Evolutionary conservation across 139 green algal species (phyloP).

Genomic region (Auxenochlorella protothecoides): DNA sequence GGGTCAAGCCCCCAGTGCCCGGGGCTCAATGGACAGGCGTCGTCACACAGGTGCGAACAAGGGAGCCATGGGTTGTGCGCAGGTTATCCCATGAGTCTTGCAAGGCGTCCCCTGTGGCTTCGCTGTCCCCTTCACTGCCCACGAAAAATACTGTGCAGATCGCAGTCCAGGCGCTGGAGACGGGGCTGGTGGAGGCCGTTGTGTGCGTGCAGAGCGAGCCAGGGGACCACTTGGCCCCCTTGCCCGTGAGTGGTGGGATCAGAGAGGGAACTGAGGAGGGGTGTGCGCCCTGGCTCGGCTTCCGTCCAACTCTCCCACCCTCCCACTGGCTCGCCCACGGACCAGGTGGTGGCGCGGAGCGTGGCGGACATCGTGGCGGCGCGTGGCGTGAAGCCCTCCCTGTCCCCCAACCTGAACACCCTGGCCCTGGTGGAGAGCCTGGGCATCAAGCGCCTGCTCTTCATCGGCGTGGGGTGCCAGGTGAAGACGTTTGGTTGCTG

Average conservation of each 20-base stretch:
- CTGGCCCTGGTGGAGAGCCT: conserved; percentile 89
- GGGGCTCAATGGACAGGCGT: conserved; percentile 95
- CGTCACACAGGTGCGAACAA: conserved; percentile 53
- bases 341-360: conserved; percentile 55
- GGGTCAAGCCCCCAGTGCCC: conserved; percentile 42
- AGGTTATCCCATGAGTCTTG: background rate
- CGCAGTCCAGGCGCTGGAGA: conserved; percentile 67
- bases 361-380: conserved; percentile 78
- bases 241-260: conserved; percentile 35
- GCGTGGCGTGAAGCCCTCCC: conserved; percentile 83
- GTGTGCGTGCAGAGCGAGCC: conserved; percentile 86
- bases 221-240: conserved; percentile 71
- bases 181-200: conserved; percentile 83
- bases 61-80: background rate
- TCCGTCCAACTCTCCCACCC: background rate
- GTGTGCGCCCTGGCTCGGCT: background rate
- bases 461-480: conserved; percentile 91
- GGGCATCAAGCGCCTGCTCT: conserved; percentile 72
- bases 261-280: background rate
- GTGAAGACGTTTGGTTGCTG: conserved; percentile 15
- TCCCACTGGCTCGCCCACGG: no score
- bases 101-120: background rate
- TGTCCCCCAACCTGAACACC: conserved; percentile 84
- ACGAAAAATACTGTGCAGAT: conserved; percentile 15
- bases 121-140: conserved; percentile 5